These are phyloP conservation scores for Fusarium sp. DNA, from an alignment of 2,329 filamentous ascomycete species.

Conservation along the genomic window DNA sequence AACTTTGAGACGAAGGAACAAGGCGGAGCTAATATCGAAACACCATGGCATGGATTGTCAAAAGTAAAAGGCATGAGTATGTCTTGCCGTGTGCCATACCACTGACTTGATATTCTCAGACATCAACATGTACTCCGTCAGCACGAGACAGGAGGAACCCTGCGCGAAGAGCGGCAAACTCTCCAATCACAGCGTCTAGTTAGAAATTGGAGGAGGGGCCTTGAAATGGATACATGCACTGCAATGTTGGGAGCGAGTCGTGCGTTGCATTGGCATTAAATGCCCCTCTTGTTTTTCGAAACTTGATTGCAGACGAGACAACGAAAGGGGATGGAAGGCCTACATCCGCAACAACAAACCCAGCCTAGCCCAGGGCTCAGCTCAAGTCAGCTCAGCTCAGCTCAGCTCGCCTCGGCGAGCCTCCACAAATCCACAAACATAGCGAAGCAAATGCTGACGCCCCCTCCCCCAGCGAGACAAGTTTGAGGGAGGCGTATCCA, in stretches of 20 bases:
- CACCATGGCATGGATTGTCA: not conserved
- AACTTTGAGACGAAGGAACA: slow-evolving; percentile 18
- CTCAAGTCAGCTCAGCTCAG: slow-evolving; percentile 2
- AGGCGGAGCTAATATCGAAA: slow-evolving; percentile 17
- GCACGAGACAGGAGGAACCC: slow-evolving; percentile 1
- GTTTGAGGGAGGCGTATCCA: slow-evolving; percentile 11
- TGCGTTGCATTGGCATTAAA: slow-evolving; percentile 9
- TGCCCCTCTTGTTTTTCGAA: slow-evolving; percentile 21
- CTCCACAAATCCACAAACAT: slow-evolving; percentile 23
- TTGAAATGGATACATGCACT: slow-evolving; percentile 22
- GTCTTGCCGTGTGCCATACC: not conserved
- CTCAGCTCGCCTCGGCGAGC: slow-evolving; percentile 8
- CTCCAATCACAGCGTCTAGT: slow-evolving; percentile 26
- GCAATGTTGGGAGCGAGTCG: slow-evolving; percentile 24
- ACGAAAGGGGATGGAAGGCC: slow-evolving; percentile 2
- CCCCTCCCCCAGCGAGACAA: slow-evolving; percentile 8
- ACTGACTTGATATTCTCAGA: slow-evolving; percentile 21
- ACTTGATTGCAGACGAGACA: slow-evolving; percentile 23
- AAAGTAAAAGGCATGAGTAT: not conserved
- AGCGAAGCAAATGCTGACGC: slow-evolving; percentile 32
- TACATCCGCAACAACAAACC: slow-evolving; percentile 5
- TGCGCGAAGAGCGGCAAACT: slow-evolving; percentile 15
- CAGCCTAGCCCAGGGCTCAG: slow-evolving; percentile 17
- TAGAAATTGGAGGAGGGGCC: slow-evolving; percentile 4
- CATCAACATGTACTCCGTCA: slow-evolving; percentile 24